Evolutionary conservation across 345 rosid species (phyloP), one percentile per base, ranked within the genome.

Genomic region (Cardamine occulta): DNA sequence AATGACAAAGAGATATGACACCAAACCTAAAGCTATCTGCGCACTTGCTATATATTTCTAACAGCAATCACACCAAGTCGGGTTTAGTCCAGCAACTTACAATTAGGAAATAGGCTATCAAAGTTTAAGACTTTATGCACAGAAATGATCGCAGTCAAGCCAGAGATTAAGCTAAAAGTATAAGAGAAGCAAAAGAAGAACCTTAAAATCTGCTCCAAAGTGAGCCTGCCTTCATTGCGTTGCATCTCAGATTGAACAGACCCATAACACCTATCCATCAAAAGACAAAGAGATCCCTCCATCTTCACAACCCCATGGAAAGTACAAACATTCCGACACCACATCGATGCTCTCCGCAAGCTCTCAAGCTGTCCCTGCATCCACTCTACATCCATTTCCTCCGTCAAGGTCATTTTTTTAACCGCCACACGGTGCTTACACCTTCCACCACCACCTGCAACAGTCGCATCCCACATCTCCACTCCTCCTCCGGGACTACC

Each of bases 161-260:
- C 17, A 59, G 35, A 58, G 44, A 23, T 2, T 35, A 29, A 3
- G 44, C 44, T 14, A 40, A 52, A 21, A 48, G 8, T 7, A 29
- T 1, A 53, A n/a, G 37, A 66, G 72, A 55, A 28, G 63, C 26
- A 28, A 8, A 54, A 57, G 42, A 63, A 7, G n/a, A 80, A 92
- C 99, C 98, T 92, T 70, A 95, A 73, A 75, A 95, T 89, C 85
- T 95, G 99, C 84, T 92, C 98, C 79, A 95, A 83, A 77, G 97
- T 92, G 66, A 95, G 92, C 73, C 99, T 83, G 63, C 99, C 99
- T 82, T 89, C 95, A 67, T 90, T 92, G 19, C 86, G 86, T 84
- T 82, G 84, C 98, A 95, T 92, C 76, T 87, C 98, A 2, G 93
- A 89, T 75, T 87, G 88, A 61, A 95, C 93, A 61, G 99, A 95